These are phyloP conservation scores for Fraxinus albicans DNA, from an alignment of 305 asterid genomes.

Conservation along the genomic window DNA sequence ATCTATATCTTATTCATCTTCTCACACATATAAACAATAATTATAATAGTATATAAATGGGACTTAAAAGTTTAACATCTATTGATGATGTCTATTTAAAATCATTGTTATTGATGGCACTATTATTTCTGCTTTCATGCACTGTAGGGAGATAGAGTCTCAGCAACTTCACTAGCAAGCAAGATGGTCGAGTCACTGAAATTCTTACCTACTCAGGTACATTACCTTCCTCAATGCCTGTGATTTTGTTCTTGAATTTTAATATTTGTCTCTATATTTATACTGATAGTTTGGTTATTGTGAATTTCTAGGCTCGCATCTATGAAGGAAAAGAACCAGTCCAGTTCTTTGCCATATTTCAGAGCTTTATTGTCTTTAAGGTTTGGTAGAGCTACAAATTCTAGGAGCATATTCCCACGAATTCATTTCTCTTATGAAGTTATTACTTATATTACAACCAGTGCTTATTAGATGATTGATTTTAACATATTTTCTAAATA, in stretches of 20 bases:
- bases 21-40: background rate
- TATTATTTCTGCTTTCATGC: constrained; percentile 23
- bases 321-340: constrained; percentile 83
- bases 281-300: constrained; percentile 22
- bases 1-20: background rate
- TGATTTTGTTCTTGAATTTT: constrained; percentile 14
- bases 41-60: background rate
- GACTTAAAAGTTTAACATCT: background rate
- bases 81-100: background rate
- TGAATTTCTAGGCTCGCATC: constrained; percentile 67
- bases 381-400: constrained; percentile 39
- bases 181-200: constrained; percentile 84
- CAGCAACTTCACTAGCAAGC: constrained; percentile 75
- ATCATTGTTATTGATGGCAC: constrained; percentile 7
- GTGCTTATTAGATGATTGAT: background rate
- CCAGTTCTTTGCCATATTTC: constrained; percentile 85
- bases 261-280: constrained; percentile 14
- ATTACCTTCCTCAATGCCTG: constrained; percentile 17
- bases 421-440: background rate
- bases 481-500: constrained; percentile 18
- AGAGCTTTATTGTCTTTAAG: constrained; percentile 89
- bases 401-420: background rate
- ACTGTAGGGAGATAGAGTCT: constrained; percentile 66
- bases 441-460: background rate
- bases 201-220: constrained; percentile 76